Base-by-base conservation (phyloP, 23 red algal species). In the Agarophyton chilense region DNA sequence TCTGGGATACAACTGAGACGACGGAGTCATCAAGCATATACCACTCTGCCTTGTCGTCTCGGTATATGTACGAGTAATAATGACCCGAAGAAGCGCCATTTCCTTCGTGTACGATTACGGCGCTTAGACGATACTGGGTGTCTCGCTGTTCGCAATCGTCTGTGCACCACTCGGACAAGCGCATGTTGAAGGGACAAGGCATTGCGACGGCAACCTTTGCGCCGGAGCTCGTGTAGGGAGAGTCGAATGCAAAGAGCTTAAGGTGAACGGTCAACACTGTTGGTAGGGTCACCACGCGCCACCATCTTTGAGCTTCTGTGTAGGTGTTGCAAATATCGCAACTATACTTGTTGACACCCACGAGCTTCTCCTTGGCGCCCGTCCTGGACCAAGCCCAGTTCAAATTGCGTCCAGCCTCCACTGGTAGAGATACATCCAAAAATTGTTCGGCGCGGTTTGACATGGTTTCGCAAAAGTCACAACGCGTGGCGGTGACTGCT, bases 61-160 rank as follows among this genome's bases (percentile, higher is more conserved):
- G 70, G 65, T 57, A 75, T 1, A 95, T 81, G 60, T 83, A 95
- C 19, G 93, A 72, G 74, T 90, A 95, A 83, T 95, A 95, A 77
- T 95, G 93, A 19, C 93, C 93, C 24, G 87, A 90, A 44, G 72
- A 73, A 1, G 83, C 78, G 16, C 58, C 71, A 25, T 86, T 71
- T 47, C 93, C 93, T 46, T 95, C 93, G 29, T 95, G 93, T 31
- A 95, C 87, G 53, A 95, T 86, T 49, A 95, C 83, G 16, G 84
- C 83, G 45, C 56, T 95, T 14, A 95, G 86, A n/a, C 40, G 46
- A 46, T 90, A 95, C n/a, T 57, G 42, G n/a, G 76, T 79, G 41
- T 93, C 67, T 51, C 56, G 79, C 32, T 84, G 12, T 32, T 44
- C 62, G 61, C 86, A 90, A 61, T 79, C 61, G 19, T 51, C 70